Evolutionary conservation across 192 early-diverging fungal species (phyloP).

Genomic region (Coemansia sp.): DNA sequence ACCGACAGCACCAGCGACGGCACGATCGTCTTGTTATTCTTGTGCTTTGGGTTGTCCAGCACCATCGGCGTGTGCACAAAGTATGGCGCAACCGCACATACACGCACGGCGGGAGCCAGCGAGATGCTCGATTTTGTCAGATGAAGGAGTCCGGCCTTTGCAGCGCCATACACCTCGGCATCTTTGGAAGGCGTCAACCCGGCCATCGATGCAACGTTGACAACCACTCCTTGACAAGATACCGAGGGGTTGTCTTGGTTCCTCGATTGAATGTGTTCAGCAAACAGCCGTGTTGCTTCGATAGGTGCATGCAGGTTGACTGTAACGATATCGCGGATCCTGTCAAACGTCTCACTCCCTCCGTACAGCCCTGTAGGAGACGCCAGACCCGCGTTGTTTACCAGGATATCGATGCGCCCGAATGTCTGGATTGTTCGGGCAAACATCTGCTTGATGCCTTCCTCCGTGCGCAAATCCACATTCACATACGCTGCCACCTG

Average conservation of each 20-base stretch:
- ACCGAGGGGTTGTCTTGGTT: not conserved
- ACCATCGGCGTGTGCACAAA: conserved; percentile 53
- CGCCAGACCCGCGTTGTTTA: conserved; percentile 46
- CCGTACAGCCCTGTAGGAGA: conserved; percentile 37
- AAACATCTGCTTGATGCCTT: conserved; percentile 23
- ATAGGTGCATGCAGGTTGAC: conserved; percentile 48
- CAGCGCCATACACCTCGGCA: conserved; percentile 49
- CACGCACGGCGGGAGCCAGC: conserved; percentile 31
- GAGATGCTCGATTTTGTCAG: conserved; percentile 35
- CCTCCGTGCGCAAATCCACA: conserved; percentile 17
- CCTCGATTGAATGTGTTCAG: conserved; percentile 6
- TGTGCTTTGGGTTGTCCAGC: conserved; percentile 42
- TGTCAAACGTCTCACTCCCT: conserved; percentile 26
- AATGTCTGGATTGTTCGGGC: conserved; percentile 19
- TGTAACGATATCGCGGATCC: conserved; percentile 18
- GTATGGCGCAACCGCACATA: conserved; percentile 43
- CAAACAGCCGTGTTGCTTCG: conserved; percentile 38
- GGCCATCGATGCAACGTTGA: conserved; percentile 50
- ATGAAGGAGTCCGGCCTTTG: conserved; percentile 43
- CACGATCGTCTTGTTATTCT: conserved; percentile 38
- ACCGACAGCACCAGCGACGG: conserved; percentile 37
- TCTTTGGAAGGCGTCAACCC: conserved; percentile 41
- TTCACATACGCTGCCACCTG: conserved; percentile 17
- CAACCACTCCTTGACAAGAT: conserved; percentile 7
- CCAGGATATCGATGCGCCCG: conserved; percentile 30